Evolutionary conservation across 441 rosid species (phyloP), one percentile per base, ranked within the genome.

Genomic region (Pelargonium fulgidum): DNA sequence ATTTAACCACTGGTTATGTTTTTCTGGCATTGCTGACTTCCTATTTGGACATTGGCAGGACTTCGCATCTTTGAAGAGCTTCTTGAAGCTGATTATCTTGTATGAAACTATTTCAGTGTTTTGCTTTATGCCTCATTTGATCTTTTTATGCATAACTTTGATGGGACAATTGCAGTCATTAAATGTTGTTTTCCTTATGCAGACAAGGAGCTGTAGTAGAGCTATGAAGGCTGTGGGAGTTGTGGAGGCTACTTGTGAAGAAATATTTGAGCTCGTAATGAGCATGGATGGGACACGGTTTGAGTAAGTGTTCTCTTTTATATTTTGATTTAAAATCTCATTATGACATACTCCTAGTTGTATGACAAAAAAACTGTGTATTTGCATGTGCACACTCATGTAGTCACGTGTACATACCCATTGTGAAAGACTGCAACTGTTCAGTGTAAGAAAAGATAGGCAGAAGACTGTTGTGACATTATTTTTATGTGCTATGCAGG

Each of bases 171-270:
- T 20, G 24, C 75, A 70, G 74, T 59, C 69, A 70, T 75, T 26
- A 71, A 75, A 66, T 65, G 62, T 58, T 73, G 41, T 75, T 72
- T 73, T 81, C 75, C 62, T 69, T 69, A 59, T 85, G 79, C 83
- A 93, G 99, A 98, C 99, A 72, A 93, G 99, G 83, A 96, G 99
- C 89, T 93, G 98, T 82, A 96, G 96, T 83, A 85, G 92, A 80
- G 99, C 99, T 76, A 96, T 96, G 98, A 96, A 89, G 80, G 99
- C 98, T 80, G 99, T 89, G 33, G 99, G 99, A 68, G 98, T 91
- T 58, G 96, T 96, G 76, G 98, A 96, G 78, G 98, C 98, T 67
- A 82, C 90, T 59, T 96, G 98, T 81, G 99, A 93, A 80, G 96
- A 96, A 80, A 89, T 96, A 83, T 96, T 96, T 81, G 91, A 87